phyloP scores from a whole-genome alignment of 495 filamentous ascomycete genomes.

The Neurospora tetraspora region DNA sequence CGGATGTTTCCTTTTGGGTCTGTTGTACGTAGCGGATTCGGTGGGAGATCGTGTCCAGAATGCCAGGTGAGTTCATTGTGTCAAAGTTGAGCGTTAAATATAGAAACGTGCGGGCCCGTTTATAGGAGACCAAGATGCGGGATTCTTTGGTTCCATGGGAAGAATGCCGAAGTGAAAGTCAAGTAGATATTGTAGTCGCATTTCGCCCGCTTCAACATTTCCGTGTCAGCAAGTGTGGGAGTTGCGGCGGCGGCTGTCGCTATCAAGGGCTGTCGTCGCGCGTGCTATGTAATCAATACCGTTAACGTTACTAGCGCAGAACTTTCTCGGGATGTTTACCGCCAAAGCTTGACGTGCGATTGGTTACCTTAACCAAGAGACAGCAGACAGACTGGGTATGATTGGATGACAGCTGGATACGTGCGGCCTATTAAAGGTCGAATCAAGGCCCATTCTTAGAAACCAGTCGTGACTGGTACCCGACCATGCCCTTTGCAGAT shows the following conservation, averaged over 20 bases:
- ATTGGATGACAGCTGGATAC: neutral
- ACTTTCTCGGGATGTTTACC: neutral
- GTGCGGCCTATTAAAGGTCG: neutral
- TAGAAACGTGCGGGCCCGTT: neutral
- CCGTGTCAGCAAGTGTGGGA: neutral
- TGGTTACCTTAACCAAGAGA: neutral
- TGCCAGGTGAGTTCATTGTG: neutral
- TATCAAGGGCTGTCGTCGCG: neutral
- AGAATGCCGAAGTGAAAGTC: neutral
- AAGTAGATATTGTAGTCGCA: neutral
- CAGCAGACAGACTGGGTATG: neutral
- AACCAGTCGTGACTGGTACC: conserved; percentile 3
- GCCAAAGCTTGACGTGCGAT: neutral
- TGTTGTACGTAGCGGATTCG: neutral
- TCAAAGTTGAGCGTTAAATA: neutral
- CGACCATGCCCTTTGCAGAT: neutral
- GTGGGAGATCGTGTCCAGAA: neutral
- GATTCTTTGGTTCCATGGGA: neutral
- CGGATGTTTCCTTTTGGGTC: neutral
- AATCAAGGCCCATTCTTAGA: conserved; percentile 10
- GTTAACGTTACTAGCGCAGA: neutral
- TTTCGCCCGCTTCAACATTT: neutral
- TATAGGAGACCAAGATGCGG: neutral
- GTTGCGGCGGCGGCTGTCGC: neutral
- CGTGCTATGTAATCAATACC: neutral